These are phyloP conservation scores for Arxiozyma bovina DNA, from an alignment of 1,139 yeast species.

Conservation along the genomic window DNA sequence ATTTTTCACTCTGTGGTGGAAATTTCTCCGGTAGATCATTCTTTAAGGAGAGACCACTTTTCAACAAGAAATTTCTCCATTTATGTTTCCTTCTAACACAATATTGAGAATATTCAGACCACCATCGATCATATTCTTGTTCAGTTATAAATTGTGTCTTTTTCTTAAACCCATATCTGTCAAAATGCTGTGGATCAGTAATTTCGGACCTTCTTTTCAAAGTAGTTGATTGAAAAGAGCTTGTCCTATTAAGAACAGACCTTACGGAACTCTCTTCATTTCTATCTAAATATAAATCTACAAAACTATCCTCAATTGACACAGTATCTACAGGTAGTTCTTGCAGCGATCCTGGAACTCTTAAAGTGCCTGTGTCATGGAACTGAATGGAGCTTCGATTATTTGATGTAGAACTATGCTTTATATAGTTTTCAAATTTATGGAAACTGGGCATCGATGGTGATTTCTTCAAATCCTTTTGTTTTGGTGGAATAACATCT, in stretches of 20 bases:
- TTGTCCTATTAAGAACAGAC: not conserved
- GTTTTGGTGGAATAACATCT: not conserved
- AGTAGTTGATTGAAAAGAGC: slow-evolving; percentile 4
- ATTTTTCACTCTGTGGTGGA: slow-evolving; percentile 48
- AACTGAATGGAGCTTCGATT: not conserved
- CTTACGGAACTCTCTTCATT: not conserved
- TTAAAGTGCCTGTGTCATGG: not conserved
- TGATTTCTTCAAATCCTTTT: slow-evolving; percentile 3
- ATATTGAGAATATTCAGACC: slow-evolving; percentile 55
- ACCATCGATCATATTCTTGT: slow-evolving; percentile 67
- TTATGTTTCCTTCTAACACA: slow-evolving; percentile 56
- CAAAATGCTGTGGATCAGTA: slow-evolving; percentile 35
- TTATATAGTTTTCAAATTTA: not conserved
- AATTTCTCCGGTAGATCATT: slow-evolving; percentile 27
- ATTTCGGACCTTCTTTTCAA: slow-evolving; percentile 5
- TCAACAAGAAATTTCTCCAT: slow-evolving; percentile 61
- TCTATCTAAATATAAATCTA: slow-evolving; percentile 1
- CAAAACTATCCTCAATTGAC: slow-evolving; percentile 2
- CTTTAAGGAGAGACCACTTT: slow-evolving; percentile 52
- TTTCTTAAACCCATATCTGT: slow-evolving; percentile 81
- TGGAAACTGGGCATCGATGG: slow-evolving; percentile 4
- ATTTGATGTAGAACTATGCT: not conserved
- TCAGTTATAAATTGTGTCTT: slow-evolving; percentile 43
- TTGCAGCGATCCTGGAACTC: not conserved
- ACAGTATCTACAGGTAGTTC: not conserved